Conservation (phyloP, 768 basidiomycete genomes). For the Auricularia cornea region DNA sequence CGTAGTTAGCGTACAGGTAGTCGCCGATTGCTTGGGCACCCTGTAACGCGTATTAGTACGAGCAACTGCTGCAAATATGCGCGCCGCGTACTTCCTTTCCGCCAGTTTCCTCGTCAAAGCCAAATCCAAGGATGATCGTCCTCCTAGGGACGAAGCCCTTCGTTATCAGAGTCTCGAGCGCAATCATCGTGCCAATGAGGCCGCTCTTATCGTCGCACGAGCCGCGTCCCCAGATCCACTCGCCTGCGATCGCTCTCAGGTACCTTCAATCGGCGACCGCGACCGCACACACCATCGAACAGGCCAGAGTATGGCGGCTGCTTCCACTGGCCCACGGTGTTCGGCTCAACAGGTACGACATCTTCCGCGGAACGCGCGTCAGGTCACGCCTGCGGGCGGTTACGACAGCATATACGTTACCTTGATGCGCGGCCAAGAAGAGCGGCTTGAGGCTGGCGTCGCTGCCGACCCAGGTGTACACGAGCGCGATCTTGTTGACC, state of each 20-base stretch:
- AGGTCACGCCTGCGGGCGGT: neutral
- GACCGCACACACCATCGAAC: conserved; percentile 40
- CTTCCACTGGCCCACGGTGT: conserved; percentile 48
- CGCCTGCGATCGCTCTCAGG: conserved; percentile 23
- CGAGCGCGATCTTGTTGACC: conserved; percentile 70
- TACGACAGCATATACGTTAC: conserved; percentile 19
- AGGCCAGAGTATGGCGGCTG: conserved; percentile 57
- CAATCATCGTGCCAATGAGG: conserved; percentile 56
- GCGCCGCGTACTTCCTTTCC: conserved; percentile 33
- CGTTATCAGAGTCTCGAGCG: conserved; percentile 56
- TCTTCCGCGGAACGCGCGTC: conserved; percentile 32
- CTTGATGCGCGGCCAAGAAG: conserved; percentile 61
- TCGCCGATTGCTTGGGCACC: conserved; percentile 34
- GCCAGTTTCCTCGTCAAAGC: conserved; percentile 66
- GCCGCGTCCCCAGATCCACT: conserved; percentile 71
- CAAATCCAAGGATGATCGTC: conserved; percentile 53
- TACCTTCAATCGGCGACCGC: too few species aligned
- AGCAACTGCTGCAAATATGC: neutral
- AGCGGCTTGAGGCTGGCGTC: conserved; percentile 58
- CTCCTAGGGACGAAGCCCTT: conserved; percentile 57
- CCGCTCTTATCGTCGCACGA: conserved; percentile 68
- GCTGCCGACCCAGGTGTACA: conserved; percentile 65
- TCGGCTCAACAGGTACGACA: conserved; percentile 57
- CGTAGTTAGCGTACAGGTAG: conserved; percentile 52
- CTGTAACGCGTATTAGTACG: conserved; percentile 14